These are phyloP conservation scores for Uncinocarpus reesii DNA, from an alignment of 2,329 filamentous ascomycete genomes.

Conservation along the genomic window DNA sequence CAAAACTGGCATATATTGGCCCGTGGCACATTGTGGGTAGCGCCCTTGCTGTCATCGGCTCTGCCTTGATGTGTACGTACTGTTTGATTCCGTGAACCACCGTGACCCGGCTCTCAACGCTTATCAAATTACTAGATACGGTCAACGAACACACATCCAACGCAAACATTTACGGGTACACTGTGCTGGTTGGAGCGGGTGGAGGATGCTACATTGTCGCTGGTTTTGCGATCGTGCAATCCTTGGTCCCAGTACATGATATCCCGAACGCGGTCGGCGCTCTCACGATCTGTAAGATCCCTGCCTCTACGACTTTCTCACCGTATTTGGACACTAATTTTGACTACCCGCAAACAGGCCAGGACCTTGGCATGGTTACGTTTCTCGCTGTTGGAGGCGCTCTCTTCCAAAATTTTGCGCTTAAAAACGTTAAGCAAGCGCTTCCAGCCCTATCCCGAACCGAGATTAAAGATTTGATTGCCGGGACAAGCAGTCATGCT, in stretches of 20 bases:
- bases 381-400: neutral
- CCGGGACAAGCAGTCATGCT: neutral
- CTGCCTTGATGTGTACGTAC: slow-evolving; percentile 1
- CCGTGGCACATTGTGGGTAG: slow-evolving; percentile 24
- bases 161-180: slow-evolving; percentile 23
- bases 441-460: neutral
- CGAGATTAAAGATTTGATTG: neutral
- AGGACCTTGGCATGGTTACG: neutral
- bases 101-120: neutral
- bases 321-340: neutral
- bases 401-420: slow-evolving; percentile 2
- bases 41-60: neutral
- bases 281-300: slow-evolving; percentile 14
- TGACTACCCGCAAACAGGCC: neutral
- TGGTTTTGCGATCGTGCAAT: slow-evolving; percentile 33
- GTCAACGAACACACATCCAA: slow-evolving; percentile 20
- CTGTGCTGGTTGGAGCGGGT: slow-evolving; percentile 35
- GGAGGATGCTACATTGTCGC: slow-evolving; percentile 27
- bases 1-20: slow-evolving; percentile 17
- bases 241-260: slow-evolving; percentile 24
- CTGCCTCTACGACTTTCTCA: neutral
- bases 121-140: neutral
- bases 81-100: neutral
- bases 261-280: slow-evolving; percentile 31
- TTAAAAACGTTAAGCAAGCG: neutral